phyloP scores from a whole-genome alignment of 345 rosid species.

The Xanthoceras sorbifolium region DNA sequence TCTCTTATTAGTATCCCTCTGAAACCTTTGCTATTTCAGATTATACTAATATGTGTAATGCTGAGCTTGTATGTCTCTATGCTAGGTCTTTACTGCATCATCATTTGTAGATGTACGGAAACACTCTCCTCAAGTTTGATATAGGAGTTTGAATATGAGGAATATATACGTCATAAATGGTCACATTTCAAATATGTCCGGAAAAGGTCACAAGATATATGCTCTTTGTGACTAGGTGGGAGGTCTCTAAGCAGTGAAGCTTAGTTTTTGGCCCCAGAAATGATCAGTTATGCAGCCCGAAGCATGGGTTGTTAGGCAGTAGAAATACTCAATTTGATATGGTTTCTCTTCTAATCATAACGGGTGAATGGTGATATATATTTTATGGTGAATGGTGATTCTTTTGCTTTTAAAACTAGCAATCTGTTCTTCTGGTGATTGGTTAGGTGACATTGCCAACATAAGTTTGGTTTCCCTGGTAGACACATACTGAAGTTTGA shows the following conservation, averaged over 20 bases:
- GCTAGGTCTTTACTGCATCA: neutral
- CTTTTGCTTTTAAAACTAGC: neutral
- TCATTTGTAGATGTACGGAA: neutral
- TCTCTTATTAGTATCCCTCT: neutral
- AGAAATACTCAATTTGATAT: neutral
- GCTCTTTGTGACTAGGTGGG: neutral
- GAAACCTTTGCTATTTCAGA: neutral
- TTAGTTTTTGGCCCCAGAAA: neutral
- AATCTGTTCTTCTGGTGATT: neutral
- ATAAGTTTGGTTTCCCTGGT: neutral
- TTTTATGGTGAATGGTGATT: neutral
- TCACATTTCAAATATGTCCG: neutral
- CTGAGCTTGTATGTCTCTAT: neutral
- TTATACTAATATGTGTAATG: neutral
- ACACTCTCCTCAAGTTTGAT: neutral
- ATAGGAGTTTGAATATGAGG: neutral
- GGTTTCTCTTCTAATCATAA: neutral
- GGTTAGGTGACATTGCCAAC: neutral
- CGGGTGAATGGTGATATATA: too few relatives aligned
- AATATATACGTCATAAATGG: neutral
- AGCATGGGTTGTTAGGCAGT: neutral
- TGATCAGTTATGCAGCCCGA: neutral
- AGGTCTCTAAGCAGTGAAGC: neutral
- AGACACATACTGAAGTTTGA: neutral
- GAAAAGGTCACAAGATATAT: neutral